phyloP scores from a whole-genome alignment of 176 grass and related monocot species.

The Avena insularis region DNA sequence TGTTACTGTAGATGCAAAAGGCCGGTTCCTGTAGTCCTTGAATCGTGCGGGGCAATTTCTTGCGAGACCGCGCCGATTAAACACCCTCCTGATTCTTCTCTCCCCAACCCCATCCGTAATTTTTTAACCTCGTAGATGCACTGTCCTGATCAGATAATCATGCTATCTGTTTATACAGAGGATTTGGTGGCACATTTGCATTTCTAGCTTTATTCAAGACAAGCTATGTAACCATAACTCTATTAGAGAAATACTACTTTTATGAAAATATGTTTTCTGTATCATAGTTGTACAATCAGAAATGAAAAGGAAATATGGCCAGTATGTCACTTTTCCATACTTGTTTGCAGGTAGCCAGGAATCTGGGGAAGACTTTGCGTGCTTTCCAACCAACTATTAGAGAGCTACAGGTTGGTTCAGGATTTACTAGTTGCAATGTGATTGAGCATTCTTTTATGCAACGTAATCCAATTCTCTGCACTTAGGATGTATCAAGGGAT shows the following conservation, averaged over 20 bases:
- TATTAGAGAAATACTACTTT: background rate
- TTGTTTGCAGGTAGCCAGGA: constrained; percentile 76
- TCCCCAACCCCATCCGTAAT: background rate
- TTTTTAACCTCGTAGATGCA: constrained; percentile 8
- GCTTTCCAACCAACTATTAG: constrained; percentile 94
- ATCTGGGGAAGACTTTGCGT: constrained; percentile 91
- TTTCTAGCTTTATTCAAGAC: background rate
- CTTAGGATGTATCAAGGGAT: constrained; percentile 93
- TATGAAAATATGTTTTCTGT: too few species aligned
- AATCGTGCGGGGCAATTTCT: too few species aligned
- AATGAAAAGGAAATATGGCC: background rate
- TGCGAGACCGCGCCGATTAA: too few species aligned
- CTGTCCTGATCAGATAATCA: background rate
- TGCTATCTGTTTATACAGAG: background rate
- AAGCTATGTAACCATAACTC: background rate
- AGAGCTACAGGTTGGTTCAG: constrained; percentile 80
- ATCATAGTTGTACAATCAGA: background rate
- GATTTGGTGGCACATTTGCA: background rate
- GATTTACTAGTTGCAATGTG: constrained; percentile 31
- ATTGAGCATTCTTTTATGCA: background rate
- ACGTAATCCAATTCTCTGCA: constrained; percentile 33
- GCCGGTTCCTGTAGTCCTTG: too few species aligned
- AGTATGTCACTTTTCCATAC: constrained; percentile 21
- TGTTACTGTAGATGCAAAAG: too few species aligned
- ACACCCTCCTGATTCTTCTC: too few species aligned